A percentile compares a stretch with the other conserved stretches of the same genome.
These are phyloP conservation scores for Cerrena zonata DNA, from an alignment of 1,284 basidiomycete species.

Conservation along the genomic window DNA sequence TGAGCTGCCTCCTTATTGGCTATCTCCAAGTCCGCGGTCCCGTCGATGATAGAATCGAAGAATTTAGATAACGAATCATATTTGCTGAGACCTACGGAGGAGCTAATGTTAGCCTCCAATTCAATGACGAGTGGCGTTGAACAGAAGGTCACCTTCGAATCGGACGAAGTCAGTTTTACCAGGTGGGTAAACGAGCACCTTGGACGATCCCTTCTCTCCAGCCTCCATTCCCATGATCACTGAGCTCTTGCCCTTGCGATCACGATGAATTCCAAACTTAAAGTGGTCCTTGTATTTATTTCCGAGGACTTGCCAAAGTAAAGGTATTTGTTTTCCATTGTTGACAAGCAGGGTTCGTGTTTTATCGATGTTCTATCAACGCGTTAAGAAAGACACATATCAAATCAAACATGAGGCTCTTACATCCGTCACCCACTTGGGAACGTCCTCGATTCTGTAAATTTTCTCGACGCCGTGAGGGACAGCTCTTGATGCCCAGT, in stretches of 20 bases:
- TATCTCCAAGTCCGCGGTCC: conserved; percentile 48
- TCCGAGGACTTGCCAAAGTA: conserved; percentile 80
- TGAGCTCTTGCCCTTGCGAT: conserved; percentile 57
- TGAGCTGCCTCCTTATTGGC: conserved; percentile 32
- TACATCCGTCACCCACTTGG: conserved; percentile 60
- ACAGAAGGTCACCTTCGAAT: conserved; percentile 49
- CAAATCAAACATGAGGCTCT: conserved; percentile 10
- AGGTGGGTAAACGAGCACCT: conserved; percentile 60
- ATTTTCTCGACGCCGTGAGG: conserved; percentile 67
- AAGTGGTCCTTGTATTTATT: conserved; percentile 69
- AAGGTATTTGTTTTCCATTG: conserved; percentile 71
- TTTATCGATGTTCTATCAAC: conserved; percentile 42
- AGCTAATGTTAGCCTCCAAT: background rate
- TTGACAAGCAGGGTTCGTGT: conserved; percentile 72
- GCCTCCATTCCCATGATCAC: conserved; percentile 50
- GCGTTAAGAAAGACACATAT: background rate
- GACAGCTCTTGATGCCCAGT: conserved; percentile 72
- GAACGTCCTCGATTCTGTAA: conserved; percentile 51
- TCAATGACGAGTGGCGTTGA: background rate
- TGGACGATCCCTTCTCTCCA: conserved; percentile 50
- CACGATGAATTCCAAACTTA: conserved; percentile 63
- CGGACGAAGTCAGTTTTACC: conserved; percentile 48
- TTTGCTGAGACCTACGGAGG: conserved; percentile 60
- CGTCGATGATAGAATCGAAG: conserved; percentile 62
- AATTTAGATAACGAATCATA: conserved; percentile 61